A percentile compares a stretch with the other conserved stretches of the same genome.
Conservation (phyloP, 2,329 filamentous ascomycete species). For the Penicillium digitatum region DNA sequence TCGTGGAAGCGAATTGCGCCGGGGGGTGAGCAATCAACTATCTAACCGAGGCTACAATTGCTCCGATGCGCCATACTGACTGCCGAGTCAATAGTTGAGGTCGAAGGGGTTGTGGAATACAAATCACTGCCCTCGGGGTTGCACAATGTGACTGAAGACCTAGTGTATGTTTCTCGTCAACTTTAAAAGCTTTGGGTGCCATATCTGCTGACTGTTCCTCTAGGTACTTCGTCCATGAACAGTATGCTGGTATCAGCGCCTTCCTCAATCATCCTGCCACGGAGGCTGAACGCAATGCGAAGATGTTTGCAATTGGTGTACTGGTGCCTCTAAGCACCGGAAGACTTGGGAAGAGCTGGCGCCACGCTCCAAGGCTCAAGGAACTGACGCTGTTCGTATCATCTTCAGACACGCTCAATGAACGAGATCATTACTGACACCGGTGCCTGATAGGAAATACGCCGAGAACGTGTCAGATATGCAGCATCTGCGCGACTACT, state of each 20-base stretch:
- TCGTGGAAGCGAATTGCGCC: slow-evolving; percentile 74
- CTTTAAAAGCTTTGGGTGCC: background rate
- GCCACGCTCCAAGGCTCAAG: slow-evolving; percentile 73
- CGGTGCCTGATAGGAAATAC: slow-evolving; percentile 44
- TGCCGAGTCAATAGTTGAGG: slow-evolving; percentile 43
- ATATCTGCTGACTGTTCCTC: slow-evolving; percentile 10
- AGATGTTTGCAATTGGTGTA: slow-evolving; percentile 87
- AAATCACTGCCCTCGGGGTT: slow-evolving; percentile 92
- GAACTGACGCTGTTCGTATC: slow-evolving; percentile 63
- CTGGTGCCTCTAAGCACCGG: slow-evolving; percentile 83
- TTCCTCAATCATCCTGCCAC: slow-evolving; percentile 81
- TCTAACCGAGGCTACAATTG: background rate
- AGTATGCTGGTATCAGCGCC: slow-evolving; percentile 82
- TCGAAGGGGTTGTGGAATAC: slow-evolving; percentile 90
- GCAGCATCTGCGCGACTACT: slow-evolving; percentile 70
- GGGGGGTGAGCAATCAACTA: slow-evolving; percentile 51
- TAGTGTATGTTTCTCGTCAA: slow-evolving; percentile 50
- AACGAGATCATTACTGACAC: slow-evolving; percentile 12
- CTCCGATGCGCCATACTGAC: slow-evolving; percentile 17
- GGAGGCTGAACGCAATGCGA: slow-evolving; percentile 76
- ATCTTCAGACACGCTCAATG: background rate
- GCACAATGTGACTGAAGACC: slow-evolving; percentile 80
- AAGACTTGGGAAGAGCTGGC: slow-evolving; percentile 81
- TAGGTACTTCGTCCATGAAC: slow-evolving; percentile 86
- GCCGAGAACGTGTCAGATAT: slow-evolving; percentile 63